These are phyloP conservation scores for Boletus pseudopeckii DNA, from an alignment of 768 basidiomycete species.

Conservation along the genomic window DNA sequence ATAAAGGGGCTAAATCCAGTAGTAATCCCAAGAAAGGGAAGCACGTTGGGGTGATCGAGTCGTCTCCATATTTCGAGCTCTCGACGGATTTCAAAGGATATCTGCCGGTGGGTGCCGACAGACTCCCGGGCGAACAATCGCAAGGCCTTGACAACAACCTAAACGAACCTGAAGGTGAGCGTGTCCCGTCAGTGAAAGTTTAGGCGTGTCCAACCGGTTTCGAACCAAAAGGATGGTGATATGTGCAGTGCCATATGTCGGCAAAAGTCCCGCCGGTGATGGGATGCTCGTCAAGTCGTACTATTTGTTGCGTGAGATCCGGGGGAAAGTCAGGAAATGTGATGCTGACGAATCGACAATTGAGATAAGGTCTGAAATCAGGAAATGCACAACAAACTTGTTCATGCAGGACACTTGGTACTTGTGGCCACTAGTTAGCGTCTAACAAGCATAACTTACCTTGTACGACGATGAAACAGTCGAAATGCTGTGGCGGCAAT, in stretches of 20 bases:
- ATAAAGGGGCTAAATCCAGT: constrained; percentile 6
- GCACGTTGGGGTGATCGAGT: constrained; percentile 14
- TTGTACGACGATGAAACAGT: no score
- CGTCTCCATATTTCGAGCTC: constrained; percentile 16
- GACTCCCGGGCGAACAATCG: constrained; percentile 4
- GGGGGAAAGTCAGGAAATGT: constrained; percentile 13
- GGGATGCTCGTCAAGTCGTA: neutral
- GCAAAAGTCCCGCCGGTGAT: constrained; percentile 5
- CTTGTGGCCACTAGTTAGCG: neutral
- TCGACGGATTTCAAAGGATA: constrained; percentile 4
- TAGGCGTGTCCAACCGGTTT: neutral
- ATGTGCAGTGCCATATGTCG: constrained; percentile 9
- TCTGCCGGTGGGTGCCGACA: neutral
- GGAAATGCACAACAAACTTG: neutral
- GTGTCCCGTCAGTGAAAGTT: neutral
- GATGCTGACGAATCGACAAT: neutral
- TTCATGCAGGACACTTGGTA: neutral
- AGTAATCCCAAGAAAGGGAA: constrained; percentile 17
- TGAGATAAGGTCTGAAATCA: neutral
- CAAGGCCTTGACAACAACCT: constrained; percentile 13
- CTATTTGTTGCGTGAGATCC: constrained; percentile 12
- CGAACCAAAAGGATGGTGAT: neutral
- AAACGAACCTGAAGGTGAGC: neutral
- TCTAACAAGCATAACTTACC: no score
- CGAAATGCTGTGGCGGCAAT: no score